These are phyloP conservation scores for Trichoderma brevicompactum DNA, from an alignment of 2,329 filamentous ascomycete genomes.

Conservation along the genomic window DNA sequence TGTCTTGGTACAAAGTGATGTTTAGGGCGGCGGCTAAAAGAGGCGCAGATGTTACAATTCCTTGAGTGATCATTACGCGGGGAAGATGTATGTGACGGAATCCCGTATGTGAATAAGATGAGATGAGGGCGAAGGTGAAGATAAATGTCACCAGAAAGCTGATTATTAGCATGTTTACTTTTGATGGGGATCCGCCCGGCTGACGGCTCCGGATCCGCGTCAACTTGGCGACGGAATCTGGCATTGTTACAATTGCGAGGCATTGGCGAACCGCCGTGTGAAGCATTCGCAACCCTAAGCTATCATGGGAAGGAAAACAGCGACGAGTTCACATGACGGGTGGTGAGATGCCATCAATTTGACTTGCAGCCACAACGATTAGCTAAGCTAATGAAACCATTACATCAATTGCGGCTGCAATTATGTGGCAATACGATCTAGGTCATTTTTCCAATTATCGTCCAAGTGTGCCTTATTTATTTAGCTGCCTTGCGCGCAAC, in stretches of 20 bases:
- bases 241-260: background rate
- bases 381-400: too few species aligned
- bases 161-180: background rate
- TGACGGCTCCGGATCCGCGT: background rate
- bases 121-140: background rate
- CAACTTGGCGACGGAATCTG: background rate
- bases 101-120: background rate
- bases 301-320: too few species aligned
- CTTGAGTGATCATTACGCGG: background rate
- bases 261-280: background rate
- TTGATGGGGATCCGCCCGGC: background rate
- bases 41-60: background rate
- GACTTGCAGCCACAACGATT: too few species aligned
- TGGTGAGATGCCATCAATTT: too few species aligned
- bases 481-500: constrained; percentile 15
- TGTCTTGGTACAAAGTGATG: constrained; percentile 41
- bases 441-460: background rate
- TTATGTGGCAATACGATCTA: background rate
- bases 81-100: background rate
- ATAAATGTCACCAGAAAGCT: background rate
- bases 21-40: constrained; percentile 36
- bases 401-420: too few species aligned
- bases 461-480: background rate
- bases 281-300: background rate
- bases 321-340: too few species aligned